Evolutionary conservation across 169 alveolate genomes (phyloP).

Genomic region (Babesia gibsoni): DNA sequence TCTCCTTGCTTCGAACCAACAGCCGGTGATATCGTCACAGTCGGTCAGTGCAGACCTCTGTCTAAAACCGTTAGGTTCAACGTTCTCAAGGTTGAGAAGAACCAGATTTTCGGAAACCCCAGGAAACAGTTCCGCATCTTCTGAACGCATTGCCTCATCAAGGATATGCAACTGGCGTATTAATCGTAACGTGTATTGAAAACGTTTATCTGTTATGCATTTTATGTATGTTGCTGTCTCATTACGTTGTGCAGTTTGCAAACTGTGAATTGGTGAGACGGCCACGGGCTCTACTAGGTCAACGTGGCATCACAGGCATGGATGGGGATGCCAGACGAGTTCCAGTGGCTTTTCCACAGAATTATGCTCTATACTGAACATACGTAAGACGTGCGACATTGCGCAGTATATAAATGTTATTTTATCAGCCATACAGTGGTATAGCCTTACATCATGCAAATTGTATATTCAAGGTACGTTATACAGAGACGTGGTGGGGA

Average conservation of each 20-base stretch:
- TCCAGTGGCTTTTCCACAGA: no score
- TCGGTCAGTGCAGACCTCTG: slow-evolving; percentile 99
- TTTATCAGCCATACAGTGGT: no score
- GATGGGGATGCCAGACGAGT: neutral
- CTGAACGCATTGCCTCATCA: slow-evolving; percentile 55
- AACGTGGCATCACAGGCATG: neutral
- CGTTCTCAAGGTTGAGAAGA: slow-evolving; percentile 96
- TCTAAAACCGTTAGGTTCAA: slow-evolving; percentile 99
- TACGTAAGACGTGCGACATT: no score
- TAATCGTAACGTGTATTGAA: slow-evolving; percentile 10
- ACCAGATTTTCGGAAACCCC: slow-evolving; percentile 96
- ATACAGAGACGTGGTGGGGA: no score
- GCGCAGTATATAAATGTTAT: no score
- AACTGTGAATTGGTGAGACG: no score
- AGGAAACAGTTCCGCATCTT: slow-evolving; percentile 97
- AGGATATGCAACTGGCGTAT: neutral
- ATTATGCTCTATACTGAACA: no score
- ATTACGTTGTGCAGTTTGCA: neutral
- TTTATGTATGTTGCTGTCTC: neutral
- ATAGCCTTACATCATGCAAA: no score
- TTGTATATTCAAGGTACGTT: no score
- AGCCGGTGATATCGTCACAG: slow-evolving; percentile 98
- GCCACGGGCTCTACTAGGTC: neutral
- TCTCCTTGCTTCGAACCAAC: slow-evolving; percentile 97
- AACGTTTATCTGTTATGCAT: neutral